phyloP scores from a whole-genome alignment of 805 yeast species.

The Starmerella tilneyi region DNA sequence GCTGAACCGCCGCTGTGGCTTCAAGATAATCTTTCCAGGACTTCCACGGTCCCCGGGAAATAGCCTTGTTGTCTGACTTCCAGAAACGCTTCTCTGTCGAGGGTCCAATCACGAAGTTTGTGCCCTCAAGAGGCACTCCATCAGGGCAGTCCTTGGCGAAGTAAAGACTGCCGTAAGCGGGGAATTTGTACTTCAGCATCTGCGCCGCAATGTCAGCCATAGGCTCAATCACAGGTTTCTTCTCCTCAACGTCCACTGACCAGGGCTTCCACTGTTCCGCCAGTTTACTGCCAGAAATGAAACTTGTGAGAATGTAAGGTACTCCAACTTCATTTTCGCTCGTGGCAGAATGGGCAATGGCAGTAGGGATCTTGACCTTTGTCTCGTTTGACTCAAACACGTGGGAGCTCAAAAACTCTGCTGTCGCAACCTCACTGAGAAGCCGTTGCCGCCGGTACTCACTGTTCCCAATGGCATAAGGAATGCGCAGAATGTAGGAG shows the following conservation, averaged over 20 bases:
- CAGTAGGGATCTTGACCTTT: conserved; percentile 26
- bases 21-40: conserved; percentile 54
- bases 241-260: conserved; percentile 42
- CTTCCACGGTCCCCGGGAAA: conserved; percentile 68
- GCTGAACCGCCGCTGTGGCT: conserved; percentile 55
- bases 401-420: conserved; percentile 53
- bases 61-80: conserved; percentile 43
- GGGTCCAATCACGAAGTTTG: conserved; percentile 60
- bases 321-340: conserved; percentile 53
- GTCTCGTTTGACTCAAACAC: conserved; percentile 42
- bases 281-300: conserved; percentile 63
- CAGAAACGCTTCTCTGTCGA: conserved; percentile 68
- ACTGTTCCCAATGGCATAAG: conserved; percentile 65
- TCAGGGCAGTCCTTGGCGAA: conserved; percentile 48
- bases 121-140: conserved; percentile 31
- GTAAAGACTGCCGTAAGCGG: conserved; percentile 70
- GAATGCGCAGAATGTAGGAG: conserved; percentile 67
- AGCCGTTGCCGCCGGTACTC: conserved; percentile 48
- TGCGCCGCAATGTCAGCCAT: conserved; percentile 55
- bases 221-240: conserved; percentile 52
- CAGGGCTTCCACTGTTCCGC: conserved; percentile 91
- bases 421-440: conserved; percentile 85
- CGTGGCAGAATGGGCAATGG: conserved; percentile 51
- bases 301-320: conserved; percentile 77
- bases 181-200: conserved; percentile 50